These are phyloP conservation scores for Pythium phragmiticola DNA, from an alignment of 352 stramenopile genomes.

Conservation along the genomic window DNA sequence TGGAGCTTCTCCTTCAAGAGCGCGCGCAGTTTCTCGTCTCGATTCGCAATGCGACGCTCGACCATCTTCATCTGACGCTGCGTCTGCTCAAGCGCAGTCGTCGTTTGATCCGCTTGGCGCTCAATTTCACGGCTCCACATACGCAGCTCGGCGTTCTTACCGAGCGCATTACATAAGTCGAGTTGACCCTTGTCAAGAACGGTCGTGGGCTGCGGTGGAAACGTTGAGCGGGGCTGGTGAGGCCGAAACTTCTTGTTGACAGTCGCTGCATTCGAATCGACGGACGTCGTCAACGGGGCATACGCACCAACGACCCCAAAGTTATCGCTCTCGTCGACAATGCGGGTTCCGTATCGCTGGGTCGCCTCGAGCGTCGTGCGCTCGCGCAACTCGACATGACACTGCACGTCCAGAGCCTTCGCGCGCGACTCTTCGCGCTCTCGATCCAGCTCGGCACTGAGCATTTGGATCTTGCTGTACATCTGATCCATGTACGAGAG, in stretches of 20 bases:
- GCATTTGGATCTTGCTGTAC: constrained; percentile 53
- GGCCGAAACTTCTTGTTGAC: constrained; percentile 20
- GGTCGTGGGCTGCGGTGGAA: constrained; percentile 10
- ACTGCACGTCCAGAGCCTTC: constrained; percentile 15
- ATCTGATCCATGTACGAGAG: constrained; percentile 74
- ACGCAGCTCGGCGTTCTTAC: constrained; percentile 64
- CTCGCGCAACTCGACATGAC: constrained; percentile 25
- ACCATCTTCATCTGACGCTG: constrained; percentile 62
- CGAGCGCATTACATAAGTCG: constrained; percentile 53
- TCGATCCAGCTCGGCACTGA: constrained; percentile 47
- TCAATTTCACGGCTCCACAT: constrained; percentile 58
- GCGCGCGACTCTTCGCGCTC: constrained; percentile 10
- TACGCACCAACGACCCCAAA: constrained; percentile 20
- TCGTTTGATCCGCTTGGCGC: constrained; percentile 41
- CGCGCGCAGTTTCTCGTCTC: constrained; percentile 59
- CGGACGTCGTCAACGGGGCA: constrained; percentile 5
- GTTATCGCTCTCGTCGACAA: constrained; percentile 28
- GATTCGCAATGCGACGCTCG: constrained; percentile 50
- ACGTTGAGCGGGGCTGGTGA: constrained; percentile 19
- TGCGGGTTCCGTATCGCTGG: constrained; percentile 14
- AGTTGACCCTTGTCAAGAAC: constrained; percentile 45
- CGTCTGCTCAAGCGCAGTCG: constrained; percentile 45
- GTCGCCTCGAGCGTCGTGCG: constrained; percentile 25
- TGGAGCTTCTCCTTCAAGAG: constrained; percentile 72
- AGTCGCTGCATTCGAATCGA: constrained; percentile 16